Evolutionary conservation across 768 basidiomycete species (phyloP).

Genomic region (Phlegmacium glaucopus): DNA sequence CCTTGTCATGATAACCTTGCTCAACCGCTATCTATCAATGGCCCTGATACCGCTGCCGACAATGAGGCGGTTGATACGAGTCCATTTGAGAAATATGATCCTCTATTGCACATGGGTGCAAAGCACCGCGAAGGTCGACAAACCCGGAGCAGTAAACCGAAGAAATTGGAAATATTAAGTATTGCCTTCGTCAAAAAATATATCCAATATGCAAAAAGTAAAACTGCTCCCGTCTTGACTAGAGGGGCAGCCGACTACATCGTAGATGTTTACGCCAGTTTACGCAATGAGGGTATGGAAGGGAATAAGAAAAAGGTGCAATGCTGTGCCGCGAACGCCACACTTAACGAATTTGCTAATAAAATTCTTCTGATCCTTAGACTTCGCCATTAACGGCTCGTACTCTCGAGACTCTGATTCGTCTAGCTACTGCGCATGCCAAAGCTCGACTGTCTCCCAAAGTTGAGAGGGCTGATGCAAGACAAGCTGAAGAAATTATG

Average conservation of each 20-base stretch:
- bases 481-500: slow-evolving; percentile 90
- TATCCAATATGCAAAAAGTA: slow-evolving; percentile 94
- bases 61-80: slow-evolving; percentile 64
- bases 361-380: slow-evolving; percentile 38
- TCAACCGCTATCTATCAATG: slow-evolving; percentile 87
- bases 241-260: slow-evolving; percentile 95
- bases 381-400: slow-evolving; percentile 97
- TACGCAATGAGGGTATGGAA: slow-evolving; percentile 91
- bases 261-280: slow-evolving; percentile 84
- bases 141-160: slow-evolving; percentile 54
- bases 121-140: slow-evolving; percentile 43
- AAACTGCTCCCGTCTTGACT: slow-evolving; percentile 79
- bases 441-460: slow-evolving; percentile 87
- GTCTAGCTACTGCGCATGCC: slow-evolving; percentile 96
- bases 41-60: slow-evolving; percentile 53
- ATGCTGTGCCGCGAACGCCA: slow-evolving; percentile 14
- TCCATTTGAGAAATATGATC: slow-evolving; percentile 96
- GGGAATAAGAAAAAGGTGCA: slow-evolving; percentile 82
- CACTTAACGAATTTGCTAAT: slow-evolving; percentile 2
- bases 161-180: slow-evolving; percentile 82
- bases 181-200: slow-evolving; percentile 98
- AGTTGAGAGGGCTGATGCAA: slow-evolving; percentile 83
- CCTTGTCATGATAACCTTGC: slow-evolving; percentile 84
- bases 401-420: slow-evolving; percentile 97
- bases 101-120: slow-evolving; percentile 87